These are phyloP conservation scores for Kuraishia borneana DNA, from an alignment of 805 yeast species.

Conservation along the genomic window DNA sequence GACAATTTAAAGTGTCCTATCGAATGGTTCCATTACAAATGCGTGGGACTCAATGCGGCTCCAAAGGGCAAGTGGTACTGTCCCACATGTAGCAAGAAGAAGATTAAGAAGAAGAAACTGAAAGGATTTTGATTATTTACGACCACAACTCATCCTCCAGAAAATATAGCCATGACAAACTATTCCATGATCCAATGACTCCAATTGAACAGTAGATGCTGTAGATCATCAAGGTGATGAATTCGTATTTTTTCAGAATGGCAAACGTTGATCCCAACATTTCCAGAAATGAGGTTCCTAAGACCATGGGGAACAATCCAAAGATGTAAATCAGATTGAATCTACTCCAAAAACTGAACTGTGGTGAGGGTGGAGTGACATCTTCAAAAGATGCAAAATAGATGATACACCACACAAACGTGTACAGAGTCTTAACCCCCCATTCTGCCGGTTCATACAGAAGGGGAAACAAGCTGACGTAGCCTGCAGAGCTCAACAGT, in stretches of 20 bases:
- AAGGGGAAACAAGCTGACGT: conserved; percentile 81
- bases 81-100: conserved; percentile 50
- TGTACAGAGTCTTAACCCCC: conserved; percentile 63
- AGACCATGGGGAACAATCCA: conserved; percentile 56
- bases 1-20: conserved; percentile 80
- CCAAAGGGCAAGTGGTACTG: conserved; percentile 94
- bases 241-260: conserved; percentile 51
- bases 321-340: conserved; percentile 54
- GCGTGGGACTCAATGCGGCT: conserved; percentile 82
- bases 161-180: conserved; percentile 80
- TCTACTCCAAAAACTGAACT: conserved; percentile 61
- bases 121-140: conserved; percentile 3
- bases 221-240: conserved; percentile 67
- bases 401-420: conserved; percentile 77
- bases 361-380: conserved; percentile 35
- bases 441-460: conserved; percentile 73
- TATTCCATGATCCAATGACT: conserved; percentile 76
- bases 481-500: conserved; percentile 67
- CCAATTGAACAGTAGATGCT: conserved; percentile 86
- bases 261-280: conserved; percentile 43
- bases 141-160: conserved; percentile 42
- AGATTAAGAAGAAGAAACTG: conserved; percentile 8
- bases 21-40: conserved; percentile 95
- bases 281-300: conserved; percentile 31
- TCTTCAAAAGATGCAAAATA: conserved; percentile 64